Evolutionary conservation across 2,329 filamentous ascomycete genomes (phyloP).

Genomic region (Apiospora kogelbergensis): DNA sequence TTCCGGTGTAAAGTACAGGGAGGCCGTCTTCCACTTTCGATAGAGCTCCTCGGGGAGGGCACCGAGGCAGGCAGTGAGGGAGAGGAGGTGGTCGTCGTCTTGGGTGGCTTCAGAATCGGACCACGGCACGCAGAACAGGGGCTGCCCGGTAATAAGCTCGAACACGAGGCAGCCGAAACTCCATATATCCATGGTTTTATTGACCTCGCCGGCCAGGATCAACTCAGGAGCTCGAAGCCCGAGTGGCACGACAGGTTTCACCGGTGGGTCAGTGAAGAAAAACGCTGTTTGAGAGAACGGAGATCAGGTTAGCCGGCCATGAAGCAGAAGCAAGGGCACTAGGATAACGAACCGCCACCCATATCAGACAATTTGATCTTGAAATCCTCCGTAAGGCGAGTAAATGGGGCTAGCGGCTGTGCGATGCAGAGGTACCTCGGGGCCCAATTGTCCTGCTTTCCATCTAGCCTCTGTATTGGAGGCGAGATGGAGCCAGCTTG

Average conservation of each 20-base stretch:
- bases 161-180: slow-evolving; percentile 33
- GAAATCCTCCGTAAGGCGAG: slow-evolving; percentile 22
- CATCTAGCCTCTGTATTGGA: slow-evolving; percentile 29
- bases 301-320: slow-evolving; percentile 2
- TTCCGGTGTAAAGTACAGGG: slow-evolving; percentile 27
- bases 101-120: slow-evolving; percentile 12
- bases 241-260: slow-evolving; percentile 21
- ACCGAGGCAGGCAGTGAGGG: slow-evolving; percentile 21
- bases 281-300: slow-evolving; percentile 21
- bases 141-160: slow-evolving; percentile 29
- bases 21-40: slow-evolving; percentile 24
- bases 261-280: slow-evolving; percentile 26
- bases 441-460: slow-evolving; percentile 29
- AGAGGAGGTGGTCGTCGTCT: slow-evolving; percentile 25
- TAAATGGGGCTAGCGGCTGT: slow-evolving; percentile 25
- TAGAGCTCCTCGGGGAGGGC: slow-evolving; percentile 21
- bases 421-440: slow-evolving; percentile 30
- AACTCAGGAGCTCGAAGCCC: slow-evolving; percentile 30
- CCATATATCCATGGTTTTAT: slow-evolving; percentile 28
- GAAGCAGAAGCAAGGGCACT: slow-evolving; percentile 4
- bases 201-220: slow-evolving; percentile 23
- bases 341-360: slow-evolving; percentile 28
- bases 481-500: slow-evolving; percentile 27
- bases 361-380: slow-evolving; percentile 32
- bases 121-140: slow-evolving; percentile 26